Base-by-base conservation (phyloP, 352 stramenopile species). In the Globisporangium spiculum region DNA sequence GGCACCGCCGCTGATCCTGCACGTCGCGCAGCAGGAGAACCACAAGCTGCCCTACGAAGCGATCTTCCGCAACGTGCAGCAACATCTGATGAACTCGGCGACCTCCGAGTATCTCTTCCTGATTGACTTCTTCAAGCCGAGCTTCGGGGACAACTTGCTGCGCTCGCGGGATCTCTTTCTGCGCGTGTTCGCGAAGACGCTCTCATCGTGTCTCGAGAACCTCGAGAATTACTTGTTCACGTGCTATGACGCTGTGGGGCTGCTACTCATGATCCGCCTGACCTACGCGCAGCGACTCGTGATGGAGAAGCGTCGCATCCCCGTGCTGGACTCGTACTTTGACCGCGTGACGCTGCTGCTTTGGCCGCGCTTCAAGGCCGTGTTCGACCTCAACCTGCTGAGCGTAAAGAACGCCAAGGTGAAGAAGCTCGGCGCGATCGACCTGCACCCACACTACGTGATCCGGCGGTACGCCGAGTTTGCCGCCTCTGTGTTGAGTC, bases 241-340 rank as follows among this genome's bases (percentile, higher is more conserved):
- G 56, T 99, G 89, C 70, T 97, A 98, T 71, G 98, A 99, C 83
- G 93, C 89, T 18, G 92, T 99, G 30, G 97, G 89, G 38, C 78
- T 99, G 27, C 84, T 99, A n/a, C 86, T 99, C 18, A 99, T 99
- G 96, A 98, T 99, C 70, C 97, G 97, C 32, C 78, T 99, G 24
- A 99, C 94, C 22, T 92, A 98, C 64, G 73, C 83, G 12, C 89
- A 97, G 68, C 78, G 85, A 7, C 60, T 89, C 14, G 83, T 92
- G 36, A 96, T 96, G 87, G 82, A 93, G 60, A 91, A 92, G 58
- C 78, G 89, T 0, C 84, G 83, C 10, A 89, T 98, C 52, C 92
- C 96, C 12, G 90, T 93, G 24, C 78, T 99, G 27, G 96, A 99
- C 75, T 83, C 83, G 65, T 99, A 99, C 78, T 98, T 99, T 74